A percentile compares a stretch with the other conserved stretches of the same genome.
phyloP scores from a whole-genome alignment of 2,329 filamentous ascomycete genomes.

The Colletotrichum brevisporum region DNA sequence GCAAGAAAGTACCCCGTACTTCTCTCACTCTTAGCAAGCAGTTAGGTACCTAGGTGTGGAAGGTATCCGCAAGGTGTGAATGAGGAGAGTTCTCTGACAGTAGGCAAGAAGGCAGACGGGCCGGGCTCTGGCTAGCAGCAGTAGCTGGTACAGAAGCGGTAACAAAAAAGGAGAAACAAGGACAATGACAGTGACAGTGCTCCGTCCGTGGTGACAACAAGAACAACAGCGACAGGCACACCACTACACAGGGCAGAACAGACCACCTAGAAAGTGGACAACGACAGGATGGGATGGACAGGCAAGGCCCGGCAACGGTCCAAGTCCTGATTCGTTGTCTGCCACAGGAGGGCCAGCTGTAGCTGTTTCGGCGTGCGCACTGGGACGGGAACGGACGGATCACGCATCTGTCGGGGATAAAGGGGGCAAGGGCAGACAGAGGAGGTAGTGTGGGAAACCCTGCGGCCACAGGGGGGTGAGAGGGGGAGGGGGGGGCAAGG shows the following conservation, averaged over 20 bases:
- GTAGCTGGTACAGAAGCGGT: not conserved
- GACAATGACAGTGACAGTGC: not conserved
- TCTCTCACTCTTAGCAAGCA: no score
- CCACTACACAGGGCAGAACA: constrained; percentile 7
- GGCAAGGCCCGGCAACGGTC: constrained; percentile 42
- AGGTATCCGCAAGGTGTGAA: no score
- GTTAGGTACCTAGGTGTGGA: no score
- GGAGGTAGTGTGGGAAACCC: constrained; percentile 48
- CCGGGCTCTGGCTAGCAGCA: not conserved
- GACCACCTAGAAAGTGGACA: constrained; percentile 6
- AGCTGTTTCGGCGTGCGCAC: constrained; percentile 49
- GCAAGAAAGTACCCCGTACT: not conserved
- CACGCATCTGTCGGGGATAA: constrained; percentile 51
- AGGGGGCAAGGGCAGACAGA: constrained; percentile 43
- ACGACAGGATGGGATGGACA: constrained; percentile 42
- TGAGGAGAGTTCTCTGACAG: no score
- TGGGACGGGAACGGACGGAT: constrained; percentile 47
- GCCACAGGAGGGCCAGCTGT: constrained; percentile 49
- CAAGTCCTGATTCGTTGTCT: constrained; percentile 50
- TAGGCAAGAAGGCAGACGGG: no score
- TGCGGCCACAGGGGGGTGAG: constrained; percentile 12
- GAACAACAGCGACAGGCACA: constrained; percentile 1
- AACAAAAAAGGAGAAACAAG: not conserved
- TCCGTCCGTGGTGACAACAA: not conserved
- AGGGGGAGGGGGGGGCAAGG: not conserved